Evolutionary conservation across 2,329 filamentous ascomycete genomes (phyloP).

Genomic region (Talaromyces funiculosus): DNA sequence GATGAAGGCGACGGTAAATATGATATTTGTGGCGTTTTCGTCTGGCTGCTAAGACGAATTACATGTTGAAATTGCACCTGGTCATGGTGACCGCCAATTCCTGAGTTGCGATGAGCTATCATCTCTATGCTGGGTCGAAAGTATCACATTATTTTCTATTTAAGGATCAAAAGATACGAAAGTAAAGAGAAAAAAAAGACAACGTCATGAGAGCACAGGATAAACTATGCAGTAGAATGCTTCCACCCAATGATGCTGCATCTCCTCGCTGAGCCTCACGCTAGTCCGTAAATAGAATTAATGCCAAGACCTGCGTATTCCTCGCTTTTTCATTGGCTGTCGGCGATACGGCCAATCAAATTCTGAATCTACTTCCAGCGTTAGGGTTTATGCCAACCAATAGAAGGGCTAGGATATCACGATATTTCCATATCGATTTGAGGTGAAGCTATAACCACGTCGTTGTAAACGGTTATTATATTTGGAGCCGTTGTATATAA

Average conservation of each 20-base stretch:
- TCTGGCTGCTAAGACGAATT: not conserved
- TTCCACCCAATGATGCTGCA: not conserved
- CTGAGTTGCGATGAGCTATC: not conserved
- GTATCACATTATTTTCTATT: not conserved
- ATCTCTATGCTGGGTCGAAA: too few relatives aligned
- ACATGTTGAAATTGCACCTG: not conserved
- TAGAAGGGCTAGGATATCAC: not conserved
- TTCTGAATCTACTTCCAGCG: too few relatives aligned
- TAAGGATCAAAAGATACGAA: not conserved
- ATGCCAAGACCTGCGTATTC: not conserved
- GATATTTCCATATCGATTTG: not conserved
- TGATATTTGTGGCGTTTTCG: too few relatives aligned
- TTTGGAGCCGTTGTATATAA: not conserved
- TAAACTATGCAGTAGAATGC: not conserved
- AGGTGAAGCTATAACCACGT: not conserved
- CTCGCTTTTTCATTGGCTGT: not conserved
- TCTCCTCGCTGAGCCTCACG: not conserved
- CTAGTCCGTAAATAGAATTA: not conserved
- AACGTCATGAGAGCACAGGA: not conserved
- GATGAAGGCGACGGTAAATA: not conserved
- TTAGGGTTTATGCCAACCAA: not conserved
- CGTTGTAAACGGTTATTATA: not conserved
- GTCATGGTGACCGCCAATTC: not conserved
- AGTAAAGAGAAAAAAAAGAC: not conserved
- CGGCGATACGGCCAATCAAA: not conserved